Evolutionary conservation across 2,329 filamentous ascomycete species (phyloP), one percentile per base, ranked within the genome.

Genomic region (Colletotrichum tofieldiae): DNA sequence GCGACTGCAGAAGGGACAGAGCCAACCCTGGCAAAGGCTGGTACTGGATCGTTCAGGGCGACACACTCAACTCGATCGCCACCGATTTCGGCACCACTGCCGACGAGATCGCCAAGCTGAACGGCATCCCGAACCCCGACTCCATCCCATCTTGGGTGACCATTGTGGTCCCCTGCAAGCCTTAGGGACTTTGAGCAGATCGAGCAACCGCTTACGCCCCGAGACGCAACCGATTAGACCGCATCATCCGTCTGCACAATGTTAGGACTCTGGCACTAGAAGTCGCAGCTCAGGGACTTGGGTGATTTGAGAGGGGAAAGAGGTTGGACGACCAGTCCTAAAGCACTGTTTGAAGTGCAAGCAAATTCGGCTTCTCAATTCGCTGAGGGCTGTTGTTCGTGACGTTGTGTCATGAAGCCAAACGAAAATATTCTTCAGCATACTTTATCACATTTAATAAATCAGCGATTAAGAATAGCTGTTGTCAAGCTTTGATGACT

Each of bases 21-120:
- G 20, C 51, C 63, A 11, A 65, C 32, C 51, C 63, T 11, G 63
- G 63, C n/a, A 3, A 14, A 5, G 63, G 63, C 63, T 65, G 29
- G 29, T 65, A 65, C 56, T 32, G 11, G 8, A 35, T 67, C 45
- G 65, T 60, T 5, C 1, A 32, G n/a, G 54, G 54, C 55, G 65
- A 67, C 45, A 41, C 18, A 3, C 65, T 67, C 65, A 37, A 43
- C 23, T 5, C 14, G 5, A 60, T 60, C 43, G 54, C 56, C 14
- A 16, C 18, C 26, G 56, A 61, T 18, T 61, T 56, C 20, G 41
- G 11, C 14, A 59, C 51, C n/a, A 59, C 29, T 3, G 29, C 26
- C 5, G 26, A 3, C 12, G 16, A 8, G 14, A n/a, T 56, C n/a
- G 43, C n/a, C n/a, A 5, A 39, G 0, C 1, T 8, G 18, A 64